Conservation (phyloP, 306 rosid genomes). For the Sindora glabra region DNA sequence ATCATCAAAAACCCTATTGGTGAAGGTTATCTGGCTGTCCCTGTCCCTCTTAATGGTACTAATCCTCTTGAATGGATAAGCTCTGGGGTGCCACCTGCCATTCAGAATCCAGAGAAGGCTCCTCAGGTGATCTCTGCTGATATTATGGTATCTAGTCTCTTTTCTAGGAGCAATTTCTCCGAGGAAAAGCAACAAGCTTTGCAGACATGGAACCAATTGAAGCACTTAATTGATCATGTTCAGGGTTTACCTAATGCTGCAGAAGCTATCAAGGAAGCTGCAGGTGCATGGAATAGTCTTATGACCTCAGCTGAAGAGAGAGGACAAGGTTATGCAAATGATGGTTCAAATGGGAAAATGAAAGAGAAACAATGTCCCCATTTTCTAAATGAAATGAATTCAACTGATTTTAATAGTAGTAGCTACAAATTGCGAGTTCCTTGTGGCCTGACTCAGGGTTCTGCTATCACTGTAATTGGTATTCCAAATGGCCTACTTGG, state of each 20-base stretch:
- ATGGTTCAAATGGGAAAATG: too few species aligned
- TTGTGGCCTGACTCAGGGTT: conserved; percentile 98
- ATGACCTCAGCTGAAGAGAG: conserved; percentile 54
- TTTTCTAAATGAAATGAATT: conserved; percentile 73
- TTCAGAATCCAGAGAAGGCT: conserved; percentile 55
- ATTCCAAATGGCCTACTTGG: conserved; percentile 90
- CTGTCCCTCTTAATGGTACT: conserved; percentile 37
- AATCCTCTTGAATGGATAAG: conserved; percentile 84
- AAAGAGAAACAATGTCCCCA: conserved; percentile 93
- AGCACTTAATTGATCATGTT: conserved; percentile 52
- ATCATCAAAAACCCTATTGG: conserved; percentile 49
- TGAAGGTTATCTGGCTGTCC: conserved; percentile 41
- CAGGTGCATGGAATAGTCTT: conserved; percentile 72
- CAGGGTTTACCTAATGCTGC: conserved; percentile 86
- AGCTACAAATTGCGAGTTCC: conserved; percentile 62
- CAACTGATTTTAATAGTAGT: conserved; percentile 44
- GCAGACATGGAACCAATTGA: conserved; percentile 77
- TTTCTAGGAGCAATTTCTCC: conserved; percentile 54
- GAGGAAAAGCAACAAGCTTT: conserved; percentile 53
- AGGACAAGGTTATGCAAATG: conserved; percentile 49
- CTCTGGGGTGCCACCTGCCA: conserved; percentile 50
- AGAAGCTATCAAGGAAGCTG: conserved; percentile 92
- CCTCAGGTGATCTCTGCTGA: conserved; percentile 61
- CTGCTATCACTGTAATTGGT: conserved; percentile 79
- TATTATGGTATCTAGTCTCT: conserved; percentile 52